These are phyloP conservation scores for Diaporthe sp. DNA, from an alignment of 2,329 filamentous ascomycete genomes.

Conservation along the genomic window DNA sequence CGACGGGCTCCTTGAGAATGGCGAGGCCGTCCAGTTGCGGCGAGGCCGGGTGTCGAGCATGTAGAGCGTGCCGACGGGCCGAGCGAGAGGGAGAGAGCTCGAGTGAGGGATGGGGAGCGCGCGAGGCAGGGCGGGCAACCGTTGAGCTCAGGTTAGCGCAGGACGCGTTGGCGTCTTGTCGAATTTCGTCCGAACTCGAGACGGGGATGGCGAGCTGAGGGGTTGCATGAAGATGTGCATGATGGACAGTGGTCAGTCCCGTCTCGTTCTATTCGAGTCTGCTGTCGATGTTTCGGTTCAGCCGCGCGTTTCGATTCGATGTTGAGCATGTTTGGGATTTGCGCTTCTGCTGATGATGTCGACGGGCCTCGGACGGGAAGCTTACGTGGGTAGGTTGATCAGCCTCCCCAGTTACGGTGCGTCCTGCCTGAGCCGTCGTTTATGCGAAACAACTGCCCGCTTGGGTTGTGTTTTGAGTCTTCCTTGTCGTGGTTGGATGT, in stretches of 20 bases:
- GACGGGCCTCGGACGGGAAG: conserved; percentile 7
- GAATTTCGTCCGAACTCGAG: conserved; percentile 26
- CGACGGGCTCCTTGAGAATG: conserved; percentile 12
- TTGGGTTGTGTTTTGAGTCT: conserved; percentile 1
- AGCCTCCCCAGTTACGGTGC: background rate
- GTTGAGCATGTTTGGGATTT: conserved; percentile 40
- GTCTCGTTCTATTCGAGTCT: conserved; percentile 33
- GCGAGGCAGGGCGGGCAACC: conserved; percentile 9
- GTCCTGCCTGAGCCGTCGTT: background rate
- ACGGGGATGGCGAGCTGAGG: background rate
- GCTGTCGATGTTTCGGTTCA: conserved; percentile 38
- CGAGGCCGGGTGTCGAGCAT: background rate
- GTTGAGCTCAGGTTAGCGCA: background rate
- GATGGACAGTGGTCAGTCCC: conserved; percentile 13
- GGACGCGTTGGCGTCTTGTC: background rate
- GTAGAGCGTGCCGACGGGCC: conserved; percentile 2
- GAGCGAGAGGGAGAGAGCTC: background rate
- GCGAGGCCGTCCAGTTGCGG: background rate
- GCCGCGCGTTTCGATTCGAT: conserved; percentile 38
- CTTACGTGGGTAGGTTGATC: conserved; percentile 11
- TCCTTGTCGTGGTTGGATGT: conserved; percentile 4
- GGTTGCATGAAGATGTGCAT: conserved; percentile 33
- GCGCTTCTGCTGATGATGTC: conserved; percentile 33
- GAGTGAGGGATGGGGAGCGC: background rate
- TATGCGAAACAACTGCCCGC: conserved; percentile 27